Evolutionary conservation across 305 asterid species (phyloP).

Genomic region (Fraxinus nigra): DNA sequence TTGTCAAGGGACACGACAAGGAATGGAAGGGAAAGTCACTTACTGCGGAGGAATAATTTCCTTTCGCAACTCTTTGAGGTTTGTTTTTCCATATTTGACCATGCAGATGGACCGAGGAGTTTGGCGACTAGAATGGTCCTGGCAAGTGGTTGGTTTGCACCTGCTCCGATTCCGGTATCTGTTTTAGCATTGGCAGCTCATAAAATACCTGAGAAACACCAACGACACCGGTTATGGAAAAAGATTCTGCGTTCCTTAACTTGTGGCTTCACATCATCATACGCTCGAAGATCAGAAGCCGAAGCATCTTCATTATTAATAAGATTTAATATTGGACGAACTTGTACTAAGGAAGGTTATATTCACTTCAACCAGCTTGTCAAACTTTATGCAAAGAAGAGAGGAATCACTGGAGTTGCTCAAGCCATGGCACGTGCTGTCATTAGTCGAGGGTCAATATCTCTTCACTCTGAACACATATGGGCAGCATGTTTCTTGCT

Average conservation of each 20-base stretch:
- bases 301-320: conserved; percentile 72
- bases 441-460: conserved; percentile 41
- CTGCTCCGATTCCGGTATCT: conserved; percentile 58
- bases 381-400: conserved; percentile 68
- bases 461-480: conserved; percentile 64
- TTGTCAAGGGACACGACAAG: conserved; percentile 51
- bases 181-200: conserved; percentile 75
- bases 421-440: conserved; percentile 75
- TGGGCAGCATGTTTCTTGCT: conserved; percentile 92
- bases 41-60: conserved; percentile 62
- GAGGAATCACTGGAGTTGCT: conserved; percentile 63
- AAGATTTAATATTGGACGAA: conserved; percentile 73
- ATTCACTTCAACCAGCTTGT: conserved; percentile 66
- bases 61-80: conserved; percentile 90
- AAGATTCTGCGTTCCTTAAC: conserved; percentile 56
- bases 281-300: conserved; percentile 68
- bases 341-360: conserved; percentile 57
- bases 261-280: conserved; percentile 67
- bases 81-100: conserved; percentile 91
- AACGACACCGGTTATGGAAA: conserved; percentile 50
- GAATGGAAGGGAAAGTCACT: conserved; percentile 62
- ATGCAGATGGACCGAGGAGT: conserved; percentile 79
- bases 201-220: conserved; percentile 77
- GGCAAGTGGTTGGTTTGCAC: conserved; percentile 92
- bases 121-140: conserved; percentile 92